phyloP scores from a whole-genome alignment of 768 basidiomycete species.

The Russula abietina region DNA sequence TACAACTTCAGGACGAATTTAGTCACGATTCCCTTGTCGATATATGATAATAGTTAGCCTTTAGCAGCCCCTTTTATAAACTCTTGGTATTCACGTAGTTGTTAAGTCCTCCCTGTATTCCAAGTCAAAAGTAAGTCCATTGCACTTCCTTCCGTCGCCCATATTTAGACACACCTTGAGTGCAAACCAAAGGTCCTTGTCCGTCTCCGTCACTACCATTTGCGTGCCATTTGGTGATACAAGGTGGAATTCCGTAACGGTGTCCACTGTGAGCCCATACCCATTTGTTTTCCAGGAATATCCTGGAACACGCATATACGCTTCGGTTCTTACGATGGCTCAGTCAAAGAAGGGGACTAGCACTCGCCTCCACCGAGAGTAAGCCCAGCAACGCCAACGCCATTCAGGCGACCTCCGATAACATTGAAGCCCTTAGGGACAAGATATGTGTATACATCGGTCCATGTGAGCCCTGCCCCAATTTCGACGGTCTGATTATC shows the following conservation, averaged over 20 bases:
- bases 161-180: constrained; percentile 2
- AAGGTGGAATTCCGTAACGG: constrained; percentile 23
- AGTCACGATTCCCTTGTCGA: constrained; percentile 16
- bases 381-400: constrained; percentile 26
- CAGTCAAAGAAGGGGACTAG: too few relatives aligned
- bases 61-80: too few relatives aligned
- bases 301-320: background rate
- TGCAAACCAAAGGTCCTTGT: constrained; percentile 20
- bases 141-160: too few relatives aligned
- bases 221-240: constrained; percentile 24
- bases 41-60: background rate
- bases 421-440: constrained; percentile 23
- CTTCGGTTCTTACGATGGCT: background rate
- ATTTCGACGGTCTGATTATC: constrained; percentile 13
- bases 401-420: constrained; percentile 23
- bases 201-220: constrained; percentile 14
- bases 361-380: constrained; percentile 22
- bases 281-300: constrained; percentile 23
- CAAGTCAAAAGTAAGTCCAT: background rate
- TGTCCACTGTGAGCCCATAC: constrained; percentile 25
- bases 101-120: constrained; percentile 15
- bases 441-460: constrained; percentile 25
- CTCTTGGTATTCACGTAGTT: constrained; percentile 8
- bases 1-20: constrained; percentile 12
- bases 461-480: constrained; percentile 26